Base-by-base conservation (phyloP, 805 yeast species). In the Pichia exigua region DNA sequence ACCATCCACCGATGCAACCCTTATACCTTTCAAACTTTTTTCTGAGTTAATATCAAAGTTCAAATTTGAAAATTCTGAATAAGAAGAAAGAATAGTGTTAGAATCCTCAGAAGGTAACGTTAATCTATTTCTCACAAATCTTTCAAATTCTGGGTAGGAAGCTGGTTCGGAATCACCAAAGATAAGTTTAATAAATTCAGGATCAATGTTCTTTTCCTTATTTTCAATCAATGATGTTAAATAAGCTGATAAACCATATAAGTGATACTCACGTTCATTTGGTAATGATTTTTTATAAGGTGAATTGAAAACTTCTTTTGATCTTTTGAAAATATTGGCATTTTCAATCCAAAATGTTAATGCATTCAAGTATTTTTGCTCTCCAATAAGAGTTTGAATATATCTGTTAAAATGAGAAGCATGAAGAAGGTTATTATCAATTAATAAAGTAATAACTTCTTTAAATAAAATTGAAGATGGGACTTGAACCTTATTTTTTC, bases 31-130 rank as follows among this genome's bases (percentile, higher is more conserved):
- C 22, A 56, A 44, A 24, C 50, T 46, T 21, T 74, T 75, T 8
- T 62, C 58, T 32, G 53, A 39, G 53, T 76, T 77, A 7, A 62
- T 61, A 55, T 66, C 64, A 10, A 59, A 44, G 4, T 52, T 44
- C 4, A 26, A 24, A 22, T 20, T 30, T 15, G 17, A 44, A 18
- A 40, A 51, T 12, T 50, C 43, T 4, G 30, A 21, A 45, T 57
- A 59, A 18, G 41, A 45, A 11, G 28, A 26, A 10, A 42, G 7
- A 12, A 58, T 59, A 26, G 26, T 44, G 10, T 46, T 15, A 12
- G 44, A 35, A 26, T 51, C 51, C 20, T 53, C 54, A 3, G 30
- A 20, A 26, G 58, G 24, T 20, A 59, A 40, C 2, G 42, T 8
- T 13, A 47, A 30, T 10, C 22, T 35, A 2, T n/a, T 15, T 12